Percentiles rank a stretch among this genome's conserved stretches.
These are phyloP conservation scores for Podila epigama DNA, from an alignment of 192 early-diverging fungal genomes.

Conservation along the genomic window DNA sequence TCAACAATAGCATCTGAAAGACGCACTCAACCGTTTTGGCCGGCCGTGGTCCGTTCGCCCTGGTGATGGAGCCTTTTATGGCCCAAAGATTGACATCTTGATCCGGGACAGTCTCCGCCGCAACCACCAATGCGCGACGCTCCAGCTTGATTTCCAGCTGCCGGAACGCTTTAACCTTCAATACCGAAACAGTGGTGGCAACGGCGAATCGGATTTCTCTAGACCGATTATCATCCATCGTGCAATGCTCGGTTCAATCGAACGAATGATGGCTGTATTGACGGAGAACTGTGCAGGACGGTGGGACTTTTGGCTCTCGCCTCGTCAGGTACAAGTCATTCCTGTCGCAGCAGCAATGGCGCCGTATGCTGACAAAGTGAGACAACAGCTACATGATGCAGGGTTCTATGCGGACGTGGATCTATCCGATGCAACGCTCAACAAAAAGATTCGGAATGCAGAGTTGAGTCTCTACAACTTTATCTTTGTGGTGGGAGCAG, in stretches of 20 bases:
- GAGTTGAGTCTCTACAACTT: slow-evolving; percentile 96
- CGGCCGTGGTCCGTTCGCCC: slow-evolving; percentile 86
- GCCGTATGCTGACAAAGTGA: slow-evolving; percentile 81
- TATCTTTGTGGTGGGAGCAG: slow-evolving; percentile 93
- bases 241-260: slow-evolving; percentile 93
- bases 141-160: slow-evolving; percentile 98
- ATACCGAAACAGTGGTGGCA: slow-evolving; percentile 74
- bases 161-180: slow-evolving; percentile 92
- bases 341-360: slow-evolving; percentile 80
- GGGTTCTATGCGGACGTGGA: slow-evolving; percentile 90
- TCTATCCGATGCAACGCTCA: slow-evolving; percentile 81
- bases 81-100: slow-evolving; percentile 98
- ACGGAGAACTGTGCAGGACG: slow-evolving; percentile 96
- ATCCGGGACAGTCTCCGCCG: slow-evolving; percentile 92
- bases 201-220: slow-evolving; percentile 57
- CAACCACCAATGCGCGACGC: slow-evolving; percentile 94
- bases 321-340: slow-evolving; percentile 89
- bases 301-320: slow-evolving; percentile 96
- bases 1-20: slow-evolving; percentile 56
- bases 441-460: slow-evolving; percentile 97
- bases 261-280: slow-evolving; percentile 94
- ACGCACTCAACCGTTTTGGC: slow-evolving; percentile 82
- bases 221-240: slow-evolving; percentile 99
- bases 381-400: slow-evolving; percentile 64
- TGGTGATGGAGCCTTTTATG: slow-evolving; percentile 98